These are phyloP conservation scores for Thalassiosira profunda DNA, from an alignment of 108 stramenopile species.

Conservation along the genomic window DNA sequence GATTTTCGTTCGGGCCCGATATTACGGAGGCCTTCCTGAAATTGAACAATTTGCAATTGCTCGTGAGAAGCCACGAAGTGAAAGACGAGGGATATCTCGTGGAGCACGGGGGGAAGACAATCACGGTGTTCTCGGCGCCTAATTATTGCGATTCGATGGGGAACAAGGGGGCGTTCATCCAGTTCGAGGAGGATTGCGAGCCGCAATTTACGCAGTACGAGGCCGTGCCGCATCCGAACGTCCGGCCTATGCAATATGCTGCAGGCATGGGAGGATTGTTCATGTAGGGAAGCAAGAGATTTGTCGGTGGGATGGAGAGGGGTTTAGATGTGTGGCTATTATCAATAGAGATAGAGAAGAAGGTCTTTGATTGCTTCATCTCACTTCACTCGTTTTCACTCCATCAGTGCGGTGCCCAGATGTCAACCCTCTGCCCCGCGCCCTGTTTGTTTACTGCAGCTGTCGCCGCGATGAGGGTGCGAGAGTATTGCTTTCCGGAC, in stretches of 20 bases:
- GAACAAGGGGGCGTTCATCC: conserved; percentile 99
- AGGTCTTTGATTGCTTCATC: no score
- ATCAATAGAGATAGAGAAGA: no score
- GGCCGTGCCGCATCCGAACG: conserved; percentile 94
- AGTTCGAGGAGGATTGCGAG: conserved; percentile 81
- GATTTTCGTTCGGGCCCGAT: conserved; percentile 97
- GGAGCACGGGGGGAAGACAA: conserved; percentile 99
- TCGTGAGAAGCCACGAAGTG: conserved; percentile 97
- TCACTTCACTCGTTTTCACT: no score
- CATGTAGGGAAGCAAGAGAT: conserved; percentile 36
- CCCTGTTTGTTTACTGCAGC: no score
- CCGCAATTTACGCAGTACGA: conserved; percentile 93
- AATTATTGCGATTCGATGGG: conserved; percentile 99
- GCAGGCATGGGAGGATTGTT: conserved; percentile 90
- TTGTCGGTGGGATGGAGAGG: no score
- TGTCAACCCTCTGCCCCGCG: no score
- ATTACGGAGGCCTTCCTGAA: conserved; percentile 92
- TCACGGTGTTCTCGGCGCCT: conserved; percentile 98
- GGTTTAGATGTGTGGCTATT: no score
- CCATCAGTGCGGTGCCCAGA: no score
- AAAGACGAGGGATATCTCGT: conserved; percentile 98
- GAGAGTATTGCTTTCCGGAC: no score
- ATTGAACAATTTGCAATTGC: conserved; percentile 78
- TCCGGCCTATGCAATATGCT: conserved; percentile 99
- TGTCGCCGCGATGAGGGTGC: no score